Evolutionary conservation across 805 yeast genomes (phyloP).

Genomic region (Blastobotrys chiropterorum): DNA sequence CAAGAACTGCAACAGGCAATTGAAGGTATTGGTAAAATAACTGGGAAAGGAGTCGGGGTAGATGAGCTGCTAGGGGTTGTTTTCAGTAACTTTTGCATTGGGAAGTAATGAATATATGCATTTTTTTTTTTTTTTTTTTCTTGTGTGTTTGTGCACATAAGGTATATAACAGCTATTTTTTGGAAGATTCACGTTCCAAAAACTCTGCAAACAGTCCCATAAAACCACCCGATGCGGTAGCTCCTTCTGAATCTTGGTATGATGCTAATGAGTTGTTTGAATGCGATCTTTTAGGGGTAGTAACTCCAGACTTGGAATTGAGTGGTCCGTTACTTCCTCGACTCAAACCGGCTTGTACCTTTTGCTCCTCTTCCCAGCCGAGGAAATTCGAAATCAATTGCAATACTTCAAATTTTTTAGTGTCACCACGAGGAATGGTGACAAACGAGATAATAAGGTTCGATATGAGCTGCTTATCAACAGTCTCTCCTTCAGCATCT

Average conservation of each 20-base stretch:
- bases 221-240: conserved; percentile 26
- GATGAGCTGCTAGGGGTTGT: conserved; percentile 91
- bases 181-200: conserved; percentile 28
- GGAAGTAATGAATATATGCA: conserved; percentile 47
- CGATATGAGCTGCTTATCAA: conserved; percentile 84
- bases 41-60: conserved; percentile 82
- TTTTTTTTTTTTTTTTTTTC: conserved; percentile 1
- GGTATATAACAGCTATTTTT: not conserved
- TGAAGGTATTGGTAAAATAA: conserved; percentile 85
- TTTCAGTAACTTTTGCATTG: conserved; percentile 89
- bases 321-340: conserved; percentile 9
- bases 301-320: not conserved
- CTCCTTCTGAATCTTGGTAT: not conserved
- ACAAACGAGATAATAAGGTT: conserved; percentile 81
- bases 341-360: conserved; percentile 29
- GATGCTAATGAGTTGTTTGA: conserved; percentile 11
- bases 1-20: conserved; percentile 69
- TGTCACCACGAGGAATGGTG: conserved; percentile 83
- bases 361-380: conserved; percentile 72
- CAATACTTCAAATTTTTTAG: conserved; percentile 89
- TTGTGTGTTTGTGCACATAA: not conserved
- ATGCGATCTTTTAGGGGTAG: conserved; percentile 13
- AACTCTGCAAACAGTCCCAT: conserved; percentile 35
- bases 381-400: conserved; percentile 75
- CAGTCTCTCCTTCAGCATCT: conserved; percentile 65